Evolutionary conservation across 208 protist genomes (phyloP).

Genomic region (Lotmaria passim): DNA sequence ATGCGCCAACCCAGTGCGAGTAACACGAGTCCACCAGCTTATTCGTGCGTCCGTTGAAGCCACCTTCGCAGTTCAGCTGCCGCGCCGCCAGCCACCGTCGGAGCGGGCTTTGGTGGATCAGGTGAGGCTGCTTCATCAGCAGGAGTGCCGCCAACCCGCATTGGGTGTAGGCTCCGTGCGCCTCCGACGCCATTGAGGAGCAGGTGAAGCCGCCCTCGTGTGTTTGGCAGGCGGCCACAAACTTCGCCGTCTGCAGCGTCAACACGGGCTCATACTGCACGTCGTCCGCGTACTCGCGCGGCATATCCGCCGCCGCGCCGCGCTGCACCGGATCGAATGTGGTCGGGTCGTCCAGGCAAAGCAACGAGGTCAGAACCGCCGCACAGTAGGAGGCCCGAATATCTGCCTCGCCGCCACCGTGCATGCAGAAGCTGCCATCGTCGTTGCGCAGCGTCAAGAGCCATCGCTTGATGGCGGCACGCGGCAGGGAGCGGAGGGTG

Average conservation of each 20-base stretch:
- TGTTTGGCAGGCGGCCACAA: conserved; percentile 85
- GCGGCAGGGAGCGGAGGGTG: conserved; percentile 52
- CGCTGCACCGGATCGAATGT: conserved; percentile 25
- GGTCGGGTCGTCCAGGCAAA: conserved; percentile 64
- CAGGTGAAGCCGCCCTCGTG: conserved; percentile 93
- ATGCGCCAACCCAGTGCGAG: conserved; percentile 95
- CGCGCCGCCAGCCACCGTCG: conserved; percentile 81
- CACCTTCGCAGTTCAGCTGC: conserved; percentile 86
- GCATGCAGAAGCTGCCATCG: conserved; percentile 86
- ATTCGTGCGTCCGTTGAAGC: conserved; percentile 96
- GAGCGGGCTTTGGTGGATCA: conserved; percentile 57
- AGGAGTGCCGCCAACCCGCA: conserved; percentile 83
- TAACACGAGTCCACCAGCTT: conserved; percentile 99
- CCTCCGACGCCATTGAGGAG: conserved; percentile 60
- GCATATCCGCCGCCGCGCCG: not conserved
- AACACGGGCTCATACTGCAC: conserved; percentile 48
- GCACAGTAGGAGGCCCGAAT: conserved; percentile 90
- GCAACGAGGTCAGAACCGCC: conserved; percentile 66
- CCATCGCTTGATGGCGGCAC: conserved; percentile 87
- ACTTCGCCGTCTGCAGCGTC: conserved; percentile 53
- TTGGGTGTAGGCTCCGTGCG: conserved; percentile 94
- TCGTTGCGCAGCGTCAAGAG: conserved; percentile 72
- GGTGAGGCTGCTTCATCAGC: conserved; percentile 61
- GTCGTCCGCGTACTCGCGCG: conserved; percentile 28
- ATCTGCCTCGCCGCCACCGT: conserved; percentile 86